Evolutionary conservation across 2,329 filamentous ascomycete genomes (phyloP), one percentile per base, ranked within the genome.

Genomic region (Cryphonectria carpinicola): DNA sequence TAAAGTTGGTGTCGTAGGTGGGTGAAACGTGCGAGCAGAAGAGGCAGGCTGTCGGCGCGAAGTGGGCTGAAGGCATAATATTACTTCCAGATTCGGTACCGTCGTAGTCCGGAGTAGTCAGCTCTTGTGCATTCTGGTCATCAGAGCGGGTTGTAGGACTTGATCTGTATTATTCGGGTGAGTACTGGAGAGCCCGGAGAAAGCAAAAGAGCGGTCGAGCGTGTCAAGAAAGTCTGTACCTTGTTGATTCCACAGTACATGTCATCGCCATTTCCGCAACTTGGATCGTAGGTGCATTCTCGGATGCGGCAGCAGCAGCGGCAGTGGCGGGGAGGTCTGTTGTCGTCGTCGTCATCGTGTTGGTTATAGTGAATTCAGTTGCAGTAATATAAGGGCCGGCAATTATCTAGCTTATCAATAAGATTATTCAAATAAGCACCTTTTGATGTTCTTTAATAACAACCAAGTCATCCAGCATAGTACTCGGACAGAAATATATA

Each of bases 1-100:
- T 52, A 0, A 84, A 43, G 54, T 80, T 84, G 5, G 75, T 68
- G 0, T 79, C 78, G 1, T 84, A 76, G 8, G 71, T 74, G 1
- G 70, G 11, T 1, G 72, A 79, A 1, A 39, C 46, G 0, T 71
- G 32, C 0, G 74, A 74, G 76, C 84, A 85, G 73, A 85, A 84
- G 3, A 84, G 75, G 70, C 82, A 84, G 41, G 76, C 67, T 4
- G 71, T 67, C 0, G 77, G 74, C 1, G 68, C 68, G 52, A 79
- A 81, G 6, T 46, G 28, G 37, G n/a, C n/a, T 52, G 39, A 46
- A 43, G 61, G 39, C 11, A 41, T 4, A n/a, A 25, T 46, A 43
- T 5, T 46, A 43, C 17, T 41, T 17, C 28, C 11, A 13, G n/a
- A 64, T 6, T 65, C 62, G 14, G n/a, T n/a, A n/a, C 19, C 22